These are phyloP conservation scores for Candida sojae DNA, from an alignment of 1,139 yeast genomes.

Conservation along the genomic window DNA sequence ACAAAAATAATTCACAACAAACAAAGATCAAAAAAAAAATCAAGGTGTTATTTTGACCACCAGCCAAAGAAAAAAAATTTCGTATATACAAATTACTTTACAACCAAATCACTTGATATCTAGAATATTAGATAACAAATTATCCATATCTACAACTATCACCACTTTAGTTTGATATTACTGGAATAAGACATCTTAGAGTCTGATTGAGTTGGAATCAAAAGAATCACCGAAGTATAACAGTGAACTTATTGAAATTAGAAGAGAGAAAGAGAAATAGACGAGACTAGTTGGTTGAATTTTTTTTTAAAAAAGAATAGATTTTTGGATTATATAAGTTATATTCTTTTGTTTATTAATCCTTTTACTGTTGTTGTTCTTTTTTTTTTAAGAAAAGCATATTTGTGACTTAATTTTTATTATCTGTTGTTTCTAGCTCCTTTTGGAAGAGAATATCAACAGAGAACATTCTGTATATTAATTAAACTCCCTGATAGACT, in stretches of 20 bases:
- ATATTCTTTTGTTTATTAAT: neutral
- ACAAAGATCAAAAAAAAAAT: neutral
- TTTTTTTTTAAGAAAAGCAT: neutral
- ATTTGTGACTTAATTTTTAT: neutral
- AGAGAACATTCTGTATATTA: neutral
- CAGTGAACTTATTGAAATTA: neutral
- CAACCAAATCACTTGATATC: conserved; percentile 1
- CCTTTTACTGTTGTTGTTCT: neutral
- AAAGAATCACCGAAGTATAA: neutral
- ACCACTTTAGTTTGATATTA: neutral
- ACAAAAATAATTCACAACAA: neutral
- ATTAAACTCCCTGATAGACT: neutral
- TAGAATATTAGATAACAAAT: neutral
- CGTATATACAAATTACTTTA: neutral
- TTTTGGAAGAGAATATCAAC: neutral
- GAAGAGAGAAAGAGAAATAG: neutral
- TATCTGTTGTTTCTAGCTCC: neutral
- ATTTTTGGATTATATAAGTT: neutral
- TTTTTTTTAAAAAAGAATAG: neutral
- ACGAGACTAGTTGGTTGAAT: conserved; percentile 1
- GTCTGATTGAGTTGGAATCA: neutral
- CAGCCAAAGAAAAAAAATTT: conserved; percentile 1
- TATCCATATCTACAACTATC: neutral
- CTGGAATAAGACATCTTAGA: neutral
- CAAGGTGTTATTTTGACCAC: conserved; percentile 1